Base-by-base conservation (phyloP, 1,284 basidiomycete species). In the Melanopsichium pennsylvanicum region DNA sequence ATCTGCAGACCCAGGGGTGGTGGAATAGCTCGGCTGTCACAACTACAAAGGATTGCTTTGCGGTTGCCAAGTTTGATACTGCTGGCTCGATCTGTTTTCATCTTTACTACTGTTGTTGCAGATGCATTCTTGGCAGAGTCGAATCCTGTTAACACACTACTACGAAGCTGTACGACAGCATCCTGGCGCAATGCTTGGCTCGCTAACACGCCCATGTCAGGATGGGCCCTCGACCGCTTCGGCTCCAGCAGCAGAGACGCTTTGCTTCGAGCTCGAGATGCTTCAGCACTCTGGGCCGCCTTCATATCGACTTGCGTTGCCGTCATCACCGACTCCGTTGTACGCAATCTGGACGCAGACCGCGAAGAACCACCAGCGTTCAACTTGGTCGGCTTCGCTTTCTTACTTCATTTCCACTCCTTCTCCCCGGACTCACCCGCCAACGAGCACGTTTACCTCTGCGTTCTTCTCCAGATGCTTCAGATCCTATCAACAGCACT, bases 321-420 rank as follows among this genome's bases (percentile, higher is more conserved):
- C 38, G 54, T 73, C 34, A 45, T 70, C 35, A 70, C 57, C 42
- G 63, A 68, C 26, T 22, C 68, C 0, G 38, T 70, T 16, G 51
- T 70, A n/a, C 63, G 67, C 32, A 75, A 58, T 16, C 57, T 74
- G 10, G 72, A 74, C 29, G 70, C 70, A 1, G 59, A 74, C 23
- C 55, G 67, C 15, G 67, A 70, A 9, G 74, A 76, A 35, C 57
- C 68, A 6, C 70, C 72, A 7, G 61, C 70, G 1, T 79, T 79
- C 70, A 79, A 79, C 35, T 38, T 79, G 23, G 63, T 69, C 27
- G 70, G 74, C 21, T 78, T 78, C 33, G 75, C 72, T 3, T 71
- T 76, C 39, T 42, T 76, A 13, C 58, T 78, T 3, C 72, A 78
- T 43, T 59, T 72, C 19, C 70, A 78, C 50, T 61, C 71, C 10